Base-by-base conservation (phyloP, 2,329 filamentous ascomycete genomes). In the Cordyceps militaris region DNA sequence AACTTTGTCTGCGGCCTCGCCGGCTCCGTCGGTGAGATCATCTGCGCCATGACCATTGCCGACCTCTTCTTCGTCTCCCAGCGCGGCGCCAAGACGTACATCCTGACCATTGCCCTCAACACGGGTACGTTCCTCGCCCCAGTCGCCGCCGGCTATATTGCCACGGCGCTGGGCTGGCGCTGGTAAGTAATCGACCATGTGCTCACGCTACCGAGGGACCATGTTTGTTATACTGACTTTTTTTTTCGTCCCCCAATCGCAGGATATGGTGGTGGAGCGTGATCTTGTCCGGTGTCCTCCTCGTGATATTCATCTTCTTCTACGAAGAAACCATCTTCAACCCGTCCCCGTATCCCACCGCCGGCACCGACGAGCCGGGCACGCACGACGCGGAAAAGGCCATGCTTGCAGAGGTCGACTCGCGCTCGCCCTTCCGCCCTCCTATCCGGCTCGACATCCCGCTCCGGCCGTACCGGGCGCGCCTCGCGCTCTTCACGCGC, bases 31-130 rank as follows among this genome's bases (percentile, higher is more conserved):
- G 67, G 66, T 28, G 76, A 79, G 62, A 67, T 69, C 0, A 66
- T 79, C 26, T 72, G 78, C 0, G 75, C 78, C 56, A 74, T 78
- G 66, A 78, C 76, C 0, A 71, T 79, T 11, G 71, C 72, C 11
- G 76, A 79, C 61, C 55, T 80, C 44, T 79, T 74, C 64, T 79
- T 79, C 58, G 69, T 79, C 4, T 76, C 79, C 52, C 68, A 79
- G 55, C 69, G 74, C 23, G 76, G 74, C 1, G 63, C 68, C 2
- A 76, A 77, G 73, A 82, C 80, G 60, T 68, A 66, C 0, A 69
- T 77, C 11, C 81, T 77, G 59, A 28, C 63, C 19, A 46, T 56
- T 6, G 24, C 19, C 10, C 44, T 44, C 10, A 21, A 16, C 19
- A 26, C 43, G 21, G 57, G 57, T 2, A 47, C 67, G 1, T 73